Evolutionary conservation across 176 grass and related monocot genomes (phyloP).

Genomic region (Thalia dealbata): DNA sequence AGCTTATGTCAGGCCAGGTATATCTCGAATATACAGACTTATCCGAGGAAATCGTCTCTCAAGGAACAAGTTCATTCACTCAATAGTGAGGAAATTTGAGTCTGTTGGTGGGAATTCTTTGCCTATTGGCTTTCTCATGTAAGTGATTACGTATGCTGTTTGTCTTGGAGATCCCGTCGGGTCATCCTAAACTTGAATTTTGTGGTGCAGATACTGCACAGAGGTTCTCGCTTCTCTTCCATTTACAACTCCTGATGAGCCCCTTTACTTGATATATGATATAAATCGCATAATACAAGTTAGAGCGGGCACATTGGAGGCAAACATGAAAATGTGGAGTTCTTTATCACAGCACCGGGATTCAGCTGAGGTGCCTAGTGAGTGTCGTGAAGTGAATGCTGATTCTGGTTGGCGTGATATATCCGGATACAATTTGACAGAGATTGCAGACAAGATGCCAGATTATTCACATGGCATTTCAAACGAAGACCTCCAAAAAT

Average conservation of each 20-base stretch:
- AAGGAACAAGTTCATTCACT: slow-evolving; percentile 97
- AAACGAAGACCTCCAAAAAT: slow-evolving; percentile 42
- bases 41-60: slow-evolving; percentile 77
- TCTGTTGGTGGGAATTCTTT: slow-evolving; percentile 44
- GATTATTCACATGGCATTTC: slow-evolving; percentile 43
- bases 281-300: slow-evolving; percentile 97
- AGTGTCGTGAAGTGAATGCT: slow-evolving; percentile 31
- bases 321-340: slow-evolving; percentile 89
- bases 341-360: slow-evolving; percentile 47
- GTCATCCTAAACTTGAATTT: slow-evolving; percentile 1
- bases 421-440: slow-evolving; percentile 24
- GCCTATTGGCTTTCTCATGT: slow-evolving; percentile 72
- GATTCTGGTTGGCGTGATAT: slow-evolving; percentile 32
- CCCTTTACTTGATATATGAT: slow-evolving; percentile 94
- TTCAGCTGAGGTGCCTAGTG: slow-evolving; percentile 12
- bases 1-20: slow-evolving; percentile 75
- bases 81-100: slow-evolving; percentile 82
- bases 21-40: slow-evolving; percentile 91
- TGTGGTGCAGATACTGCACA: slow-evolving; percentile 75
- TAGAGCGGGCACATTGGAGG: slow-evolving; percentile 70
- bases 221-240: slow-evolving; percentile 93
- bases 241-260: slow-evolving; percentile 82
- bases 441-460: slow-evolving; percentile 27
- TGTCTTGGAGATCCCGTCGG: slow-evolving; percentile 10
- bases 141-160: slow-evolving; percentile 37